Percentiles rank a stretch among this genome's conserved stretches.
Evolutionary conservation across 768 basidiomycete genomes (phyloP).

Genomic region (Termitomyces sp.): DNA sequence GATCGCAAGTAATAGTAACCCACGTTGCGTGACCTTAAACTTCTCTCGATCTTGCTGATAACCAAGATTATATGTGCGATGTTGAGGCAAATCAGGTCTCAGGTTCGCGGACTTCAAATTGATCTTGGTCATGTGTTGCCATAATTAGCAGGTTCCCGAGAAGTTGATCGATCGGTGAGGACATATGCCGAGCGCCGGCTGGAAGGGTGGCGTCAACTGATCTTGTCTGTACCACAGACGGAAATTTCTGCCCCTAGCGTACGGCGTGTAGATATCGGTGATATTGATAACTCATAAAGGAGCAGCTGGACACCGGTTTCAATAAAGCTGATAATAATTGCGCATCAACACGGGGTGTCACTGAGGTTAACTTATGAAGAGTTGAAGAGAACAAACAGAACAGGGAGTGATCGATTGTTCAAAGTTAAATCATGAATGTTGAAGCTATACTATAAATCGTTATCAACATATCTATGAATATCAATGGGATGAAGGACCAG

Average conservation of each 20-base stretch:
- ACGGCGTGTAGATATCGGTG: neutral
- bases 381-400: neutral
- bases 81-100: neutral
- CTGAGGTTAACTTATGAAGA: conserved; percentile 1
- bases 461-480: conserved; percentile 12
- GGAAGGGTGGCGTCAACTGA: neutral
- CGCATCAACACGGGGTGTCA: conserved; percentile 12
- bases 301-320: neutral
- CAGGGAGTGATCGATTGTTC: neutral
- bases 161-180: neutral
- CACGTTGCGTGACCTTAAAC: neutral
- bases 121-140: conserved; percentile 7
- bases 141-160: conserved; percentile 2
- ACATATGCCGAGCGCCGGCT: neutral
- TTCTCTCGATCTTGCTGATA: conserved; percentile 8
- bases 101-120: conserved; percentile 15
- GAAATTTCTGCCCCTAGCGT: neutral
- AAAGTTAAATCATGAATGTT: conserved; percentile 4
- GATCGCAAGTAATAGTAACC: neutral
- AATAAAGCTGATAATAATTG: neutral
- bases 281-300: neutral
- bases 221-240: neutral
- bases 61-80: conserved; percentile 3
- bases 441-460: conserved; percentile 12
- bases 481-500: neutral